phyloP scores from a whole-genome alignment of 2,329 filamentous ascomycete species.

The Verticillium klebahnii region DNA sequence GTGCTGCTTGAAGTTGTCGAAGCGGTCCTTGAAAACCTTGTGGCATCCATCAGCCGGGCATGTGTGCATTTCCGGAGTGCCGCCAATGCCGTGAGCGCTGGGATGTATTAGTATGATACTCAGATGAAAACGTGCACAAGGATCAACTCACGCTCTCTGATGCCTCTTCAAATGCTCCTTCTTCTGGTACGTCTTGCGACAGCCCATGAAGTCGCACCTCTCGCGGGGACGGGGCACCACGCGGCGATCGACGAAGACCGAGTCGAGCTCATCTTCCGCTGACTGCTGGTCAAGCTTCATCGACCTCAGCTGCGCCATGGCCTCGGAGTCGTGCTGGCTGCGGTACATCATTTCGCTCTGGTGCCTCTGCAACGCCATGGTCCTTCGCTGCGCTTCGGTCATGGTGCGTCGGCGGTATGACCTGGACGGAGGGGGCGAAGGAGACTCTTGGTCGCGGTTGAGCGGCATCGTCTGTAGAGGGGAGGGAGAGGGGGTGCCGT shows the following conservation, averaged over 20 bases:
- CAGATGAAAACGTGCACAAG: neutral
- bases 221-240: constrained; percentile 13
- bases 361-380: constrained; percentile 36
- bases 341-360: constrained; percentile 21
- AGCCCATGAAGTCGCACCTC: constrained; percentile 40
- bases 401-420: constrained; percentile 33
- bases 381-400: constrained; percentile 38
- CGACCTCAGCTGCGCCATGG: constrained; percentile 12
- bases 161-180: constrained; percentile 55
- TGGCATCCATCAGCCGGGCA: constrained; percentile 11
- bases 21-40: constrained; percentile 14
- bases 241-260: constrained; percentile 10
- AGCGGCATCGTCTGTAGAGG: constrained; percentile 27
- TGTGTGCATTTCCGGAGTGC: constrained; percentile 12
- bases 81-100: constrained; percentile 6
- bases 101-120: constrained; percentile 19
- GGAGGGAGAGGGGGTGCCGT: constrained; percentile 22
- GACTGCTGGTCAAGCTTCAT: constrained; percentile 13
- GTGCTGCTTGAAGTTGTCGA: constrained; percentile 17
- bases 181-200: constrained; percentile 44
- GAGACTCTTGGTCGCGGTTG: constrained; percentile 2
- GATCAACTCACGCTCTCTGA: constrained; percentile 41
- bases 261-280: constrained; percentile 9
- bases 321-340: constrained; percentile 11
- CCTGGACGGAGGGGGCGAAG: constrained; percentile 20